phyloP scores from a whole-genome alignment of 495 filamentous ascomycete species.

The Tetracladium setigerum region DNA sequence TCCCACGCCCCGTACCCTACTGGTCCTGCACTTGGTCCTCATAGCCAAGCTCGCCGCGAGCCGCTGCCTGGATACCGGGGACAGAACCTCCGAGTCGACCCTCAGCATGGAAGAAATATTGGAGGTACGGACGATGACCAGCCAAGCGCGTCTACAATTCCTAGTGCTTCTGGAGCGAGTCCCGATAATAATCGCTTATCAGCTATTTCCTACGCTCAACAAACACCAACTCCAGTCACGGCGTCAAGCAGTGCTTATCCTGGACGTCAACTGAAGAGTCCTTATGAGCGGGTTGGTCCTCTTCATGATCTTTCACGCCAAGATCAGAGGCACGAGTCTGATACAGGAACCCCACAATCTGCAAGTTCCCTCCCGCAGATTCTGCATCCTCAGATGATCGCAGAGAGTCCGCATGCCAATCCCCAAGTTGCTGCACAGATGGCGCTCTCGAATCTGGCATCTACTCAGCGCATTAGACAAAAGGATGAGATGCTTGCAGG shows the following conservation, averaged over 20 bases:
- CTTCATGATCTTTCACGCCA: slow-evolving; percentile 45
- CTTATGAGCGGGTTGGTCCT: slow-evolving; percentile 46
- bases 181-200: slow-evolving; percentile 46
- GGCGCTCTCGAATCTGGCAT: slow-evolving; percentile 44
- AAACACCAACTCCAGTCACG: slow-evolving; percentile 41
- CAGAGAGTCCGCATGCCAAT: slow-evolving; percentile 35
- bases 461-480: slow-evolving; percentile 50
- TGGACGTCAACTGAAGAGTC: slow-evolving; percentile 36
- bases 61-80: slow-evolving; percentile 42
- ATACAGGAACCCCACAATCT: slow-evolving; percentile 20
- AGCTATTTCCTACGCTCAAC: slow-evolving; percentile 39
- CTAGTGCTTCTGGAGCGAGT: slow-evolving; percentile 41
- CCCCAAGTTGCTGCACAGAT: slow-evolving; percentile 53
- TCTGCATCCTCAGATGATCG: slow-evolving; percentile 36
- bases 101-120: slow-evolving; percentile 36
- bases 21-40: slow-evolving; percentile 10
- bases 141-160: slow-evolving; percentile 38
- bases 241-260: slow-evolving; percentile 37
- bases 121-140: slow-evolving; percentile 39
- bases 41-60: slow-evolving; percentile 32
- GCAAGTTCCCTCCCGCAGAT: slow-evolving; percentile 29
- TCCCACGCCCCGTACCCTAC: slow-evolving; percentile 28
- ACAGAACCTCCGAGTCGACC: slow-evolving; percentile 46
- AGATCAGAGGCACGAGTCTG: slow-evolving; percentile 29
- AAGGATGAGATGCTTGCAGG: slow-evolving; percentile 92